A percentile compares a stretch with the other conserved stretches of the same genome.
Evolutionary conservation across 345 rosid species (phyloP).

Genomic region (Euphorbia tirucalli): DNA sequence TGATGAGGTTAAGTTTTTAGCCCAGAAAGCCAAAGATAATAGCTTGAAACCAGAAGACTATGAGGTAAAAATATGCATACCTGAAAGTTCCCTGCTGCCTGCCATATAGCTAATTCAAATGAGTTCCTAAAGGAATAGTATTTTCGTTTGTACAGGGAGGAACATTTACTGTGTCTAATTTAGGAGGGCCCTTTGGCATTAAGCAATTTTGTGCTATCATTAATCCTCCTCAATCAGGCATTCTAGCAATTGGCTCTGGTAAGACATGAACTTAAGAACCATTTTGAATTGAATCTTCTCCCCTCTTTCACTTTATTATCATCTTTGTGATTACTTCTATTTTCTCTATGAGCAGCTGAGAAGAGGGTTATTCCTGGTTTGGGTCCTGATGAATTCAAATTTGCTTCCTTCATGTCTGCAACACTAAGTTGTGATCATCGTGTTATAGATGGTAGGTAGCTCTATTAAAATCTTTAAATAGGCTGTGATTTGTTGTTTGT

Average conservation of each 20-base stretch:
- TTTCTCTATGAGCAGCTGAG: slow-evolving; percentile 57
- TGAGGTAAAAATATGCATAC: slow-evolving; percentile 48
- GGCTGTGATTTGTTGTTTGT: not conserved
- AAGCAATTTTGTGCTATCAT: slow-evolving; percentile 92
- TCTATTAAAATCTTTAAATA: not conserved
- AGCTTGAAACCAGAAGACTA: slow-evolving; percentile 93
- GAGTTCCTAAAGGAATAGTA: not conserved
- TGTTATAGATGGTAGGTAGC: slow-evolving; percentile 75
- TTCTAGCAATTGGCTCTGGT: slow-evolving; percentile 94
- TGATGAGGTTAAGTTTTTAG: slow-evolving; percentile 77
- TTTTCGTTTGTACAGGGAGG: slow-evolving; percentile 67
- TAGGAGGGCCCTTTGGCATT: slow-evolving; percentile 98
- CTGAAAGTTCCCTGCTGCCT: not conserved
- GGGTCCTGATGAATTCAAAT: slow-evolving; percentile 58
- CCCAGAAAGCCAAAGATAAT: slow-evolving; percentile 88
- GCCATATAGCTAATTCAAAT: not conserved
- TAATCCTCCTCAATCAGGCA: slow-evolving; percentile 95
- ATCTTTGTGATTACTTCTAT: slow-evolving; percentile 2
- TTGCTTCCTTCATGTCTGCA: slow-evolving; percentile 80
- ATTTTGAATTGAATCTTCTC: not conserved
- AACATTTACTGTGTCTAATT: slow-evolving; percentile 87
- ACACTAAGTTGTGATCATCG: slow-evolving; percentile 98
- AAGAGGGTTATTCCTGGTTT: slow-evolving; percentile 78
- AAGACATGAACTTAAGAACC: slow-evolving; percentile 18
- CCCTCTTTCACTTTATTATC: slow-evolving; percentile 7